Percentiles rank a stretch among this genome's conserved stretches.
These are phyloP conservation scores for Huiozyma naganishii DNA, from an alignment of 805 yeast genomes.

Conservation along the genomic window DNA sequence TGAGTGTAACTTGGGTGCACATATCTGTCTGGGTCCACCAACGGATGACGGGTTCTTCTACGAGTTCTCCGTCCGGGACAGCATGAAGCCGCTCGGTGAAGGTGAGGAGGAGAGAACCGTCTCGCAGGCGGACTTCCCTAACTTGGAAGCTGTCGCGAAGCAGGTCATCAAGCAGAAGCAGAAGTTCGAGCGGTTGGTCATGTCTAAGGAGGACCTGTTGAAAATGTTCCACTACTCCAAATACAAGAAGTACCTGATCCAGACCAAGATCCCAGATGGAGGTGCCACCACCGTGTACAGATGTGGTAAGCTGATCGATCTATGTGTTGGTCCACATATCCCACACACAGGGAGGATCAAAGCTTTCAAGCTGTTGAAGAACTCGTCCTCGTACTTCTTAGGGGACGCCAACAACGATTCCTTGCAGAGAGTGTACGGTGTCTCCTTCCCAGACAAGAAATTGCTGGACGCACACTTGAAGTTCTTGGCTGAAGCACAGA, in stretches of 20 bases:
- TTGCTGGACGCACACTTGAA: slow-evolving; percentile 89
- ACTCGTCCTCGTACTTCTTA: slow-evolving; percentile 90
- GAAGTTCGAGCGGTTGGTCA: slow-evolving; percentile 83
- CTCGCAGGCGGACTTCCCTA: slow-evolving; percentile 71
- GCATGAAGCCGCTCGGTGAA: slow-evolving; percentile 32
- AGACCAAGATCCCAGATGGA: slow-evolving; percentile 88
- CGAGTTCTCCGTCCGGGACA: slow-evolving; percentile 66
- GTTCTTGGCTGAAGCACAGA: slow-evolving; percentile 90
- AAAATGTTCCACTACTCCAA: slow-evolving; percentile 93
- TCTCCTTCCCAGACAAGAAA: slow-evolving; percentile 97
- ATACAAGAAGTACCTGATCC: slow-evolving; percentile 81
- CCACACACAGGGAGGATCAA: slow-evolving; percentile 96
- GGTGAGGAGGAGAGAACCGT: slow-evolving; percentile 73
- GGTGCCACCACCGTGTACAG: slow-evolving; percentile 94
- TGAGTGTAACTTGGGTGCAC: slow-evolving; percentile 93
- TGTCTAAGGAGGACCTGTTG: slow-evolving; percentile 84
- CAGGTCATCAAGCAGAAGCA: slow-evolving; percentile 91
- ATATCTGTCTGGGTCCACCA: slow-evolving; percentile 91
- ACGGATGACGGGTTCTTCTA: slow-evolving; percentile 96
- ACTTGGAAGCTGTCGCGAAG: slow-evolving; percentile 77
- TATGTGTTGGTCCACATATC: slow-evolving; percentile 95
- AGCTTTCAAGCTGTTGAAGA: slow-evolving; percentile 86
- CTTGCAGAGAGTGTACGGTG: slow-evolving; percentile 93
- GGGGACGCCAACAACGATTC: slow-evolving; percentile 92
- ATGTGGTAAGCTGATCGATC: slow-evolving; percentile 94